phyloP scores from a whole-genome alignment of 352 stramenopile species.

The Globisporangium iwayamae region DNA sequence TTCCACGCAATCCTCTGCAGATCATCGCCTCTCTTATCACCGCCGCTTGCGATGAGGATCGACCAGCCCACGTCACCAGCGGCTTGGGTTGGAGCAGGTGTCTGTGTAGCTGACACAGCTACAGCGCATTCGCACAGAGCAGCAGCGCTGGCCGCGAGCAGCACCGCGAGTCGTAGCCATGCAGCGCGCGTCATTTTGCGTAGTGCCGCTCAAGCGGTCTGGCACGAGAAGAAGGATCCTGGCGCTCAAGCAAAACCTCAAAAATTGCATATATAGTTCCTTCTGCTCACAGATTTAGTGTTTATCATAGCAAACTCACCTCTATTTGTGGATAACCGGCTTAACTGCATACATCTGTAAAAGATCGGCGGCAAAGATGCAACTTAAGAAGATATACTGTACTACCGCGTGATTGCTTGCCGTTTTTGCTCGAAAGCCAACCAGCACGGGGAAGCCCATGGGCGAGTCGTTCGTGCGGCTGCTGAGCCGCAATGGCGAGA shows the following conservation, averaged over 20 bases:
- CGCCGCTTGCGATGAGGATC: neutral
- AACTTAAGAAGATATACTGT: neutral
- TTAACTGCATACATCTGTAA: neutral
- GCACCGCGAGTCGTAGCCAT: neutral
- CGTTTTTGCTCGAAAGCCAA: neutral
- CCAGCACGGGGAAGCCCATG: slow-evolving; percentile 7
- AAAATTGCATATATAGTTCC: neutral
- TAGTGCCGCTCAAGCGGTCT: neutral
- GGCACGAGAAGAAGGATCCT: neutral
- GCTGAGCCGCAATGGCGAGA: slow-evolving; percentile 30
- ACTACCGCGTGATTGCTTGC: neutral
- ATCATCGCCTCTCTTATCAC: neutral
- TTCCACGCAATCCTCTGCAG: neutral
- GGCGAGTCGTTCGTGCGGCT: slow-evolving; percentile 29
- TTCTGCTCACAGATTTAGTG: neutral
- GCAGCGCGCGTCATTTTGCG: neutral
- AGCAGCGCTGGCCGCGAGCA: neutral
- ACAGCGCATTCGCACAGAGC: neutral
- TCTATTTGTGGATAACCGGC: neutral
- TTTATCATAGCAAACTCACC: neutral
- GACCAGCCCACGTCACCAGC: neutral
- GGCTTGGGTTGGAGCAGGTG: neutral
- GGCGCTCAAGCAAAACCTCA: neutral
- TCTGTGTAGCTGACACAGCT: neutral
- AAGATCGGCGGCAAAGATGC: neutral